Conservation (phyloP, 306 rosid species). For the Ziziphus jujuba region DNA sequence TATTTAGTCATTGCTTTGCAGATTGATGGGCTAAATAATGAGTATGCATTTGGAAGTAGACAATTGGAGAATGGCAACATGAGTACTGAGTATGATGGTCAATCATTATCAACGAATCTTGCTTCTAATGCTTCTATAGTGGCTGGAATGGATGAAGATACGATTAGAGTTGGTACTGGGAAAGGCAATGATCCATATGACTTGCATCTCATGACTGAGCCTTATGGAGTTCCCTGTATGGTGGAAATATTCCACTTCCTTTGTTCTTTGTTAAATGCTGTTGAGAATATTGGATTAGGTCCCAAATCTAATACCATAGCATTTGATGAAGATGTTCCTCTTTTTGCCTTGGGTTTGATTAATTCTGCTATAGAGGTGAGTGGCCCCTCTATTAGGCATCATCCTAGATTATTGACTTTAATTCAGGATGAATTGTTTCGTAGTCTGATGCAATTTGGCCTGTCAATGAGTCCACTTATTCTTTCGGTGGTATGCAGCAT, state of each 20-base stretch:
- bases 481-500: constrained; percentile 84
- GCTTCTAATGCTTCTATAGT: constrained; percentile 45
- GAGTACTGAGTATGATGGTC: constrained; percentile 66
- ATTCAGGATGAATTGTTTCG: constrained; percentile 87
- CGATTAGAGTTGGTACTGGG: constrained; percentile 43
- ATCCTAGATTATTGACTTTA: constrained; percentile 70
- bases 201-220: constrained; percentile 79
- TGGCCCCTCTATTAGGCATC: constrained; percentile 78
- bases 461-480: constrained; percentile 79
- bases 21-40: constrained; percentile 59
- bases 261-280: constrained; percentile 80
- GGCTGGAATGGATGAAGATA: constrained; percentile 58
- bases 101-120: constrained; percentile 47
- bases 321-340: constrained; percentile 92
- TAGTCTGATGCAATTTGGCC: constrained; percentile 83
- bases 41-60: constrained; percentile 64
- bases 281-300: constrained; percentile 67
- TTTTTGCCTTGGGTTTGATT: constrained; percentile 85
- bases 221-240: constrained; percentile 98
- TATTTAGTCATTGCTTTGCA: constrained; percentile 43
- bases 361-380: constrained; percentile 90
- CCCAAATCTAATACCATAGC: constrained; percentile 73
- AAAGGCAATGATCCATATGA: constrained; percentile 70
- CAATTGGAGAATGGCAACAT: constrained; percentile 76
- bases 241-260: constrained; percentile 89